Evolutionary conservation across 352 stramenopile genomes (phyloP).

Genomic region (Blastocystis sp.): DNA sequence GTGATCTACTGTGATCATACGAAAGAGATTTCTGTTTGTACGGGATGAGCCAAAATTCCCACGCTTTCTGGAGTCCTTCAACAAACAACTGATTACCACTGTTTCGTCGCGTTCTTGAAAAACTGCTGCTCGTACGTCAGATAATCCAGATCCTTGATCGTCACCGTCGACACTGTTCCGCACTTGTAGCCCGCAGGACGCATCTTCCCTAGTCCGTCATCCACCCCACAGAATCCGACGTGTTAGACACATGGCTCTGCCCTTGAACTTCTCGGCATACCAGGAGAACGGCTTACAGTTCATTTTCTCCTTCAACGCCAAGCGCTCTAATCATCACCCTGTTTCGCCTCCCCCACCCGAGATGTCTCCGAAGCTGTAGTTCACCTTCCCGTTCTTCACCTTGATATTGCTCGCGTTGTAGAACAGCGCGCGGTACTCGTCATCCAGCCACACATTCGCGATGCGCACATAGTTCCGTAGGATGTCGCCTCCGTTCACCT

Average conservation of each 20-base stretch:
- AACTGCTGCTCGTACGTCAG: slow-evolving; percentile 54
- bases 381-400: slow-evolving; percentile 43
- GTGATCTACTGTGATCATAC: slow-evolving; percentile 55
- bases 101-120: slow-evolving; percentile 4
- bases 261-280: slow-evolving; percentile 13
- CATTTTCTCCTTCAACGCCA: slow-evolving; percentile 13
- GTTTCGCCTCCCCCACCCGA: background rate
- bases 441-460: slow-evolving; percentile 49
- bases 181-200: slow-evolving; percentile 19
- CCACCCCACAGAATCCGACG: background rate
- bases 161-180: slow-evolving; percentile 23
- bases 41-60: too few species aligned
- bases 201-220: slow-evolving; percentile 14
- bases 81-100: slow-evolving; percentile 15
- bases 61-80: background rate
- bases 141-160: slow-evolving; percentile 8
- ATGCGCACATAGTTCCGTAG: slow-evolving; percentile 47
- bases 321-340: slow-evolving; percentile 1
- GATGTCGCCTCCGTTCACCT: slow-evolving; percentile 62
- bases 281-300: slow-evolving; percentile 24
- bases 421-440: background rate
- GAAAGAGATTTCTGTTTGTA: background rate
- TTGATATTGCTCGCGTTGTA: slow-evolving; percentile 35
- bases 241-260: background rate
- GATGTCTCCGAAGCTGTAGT: slow-evolving; percentile 46